Evolutionary conservation across 352 stramenopile species (phyloP).

Genomic region (Phytopythium delawarense): DNA sequence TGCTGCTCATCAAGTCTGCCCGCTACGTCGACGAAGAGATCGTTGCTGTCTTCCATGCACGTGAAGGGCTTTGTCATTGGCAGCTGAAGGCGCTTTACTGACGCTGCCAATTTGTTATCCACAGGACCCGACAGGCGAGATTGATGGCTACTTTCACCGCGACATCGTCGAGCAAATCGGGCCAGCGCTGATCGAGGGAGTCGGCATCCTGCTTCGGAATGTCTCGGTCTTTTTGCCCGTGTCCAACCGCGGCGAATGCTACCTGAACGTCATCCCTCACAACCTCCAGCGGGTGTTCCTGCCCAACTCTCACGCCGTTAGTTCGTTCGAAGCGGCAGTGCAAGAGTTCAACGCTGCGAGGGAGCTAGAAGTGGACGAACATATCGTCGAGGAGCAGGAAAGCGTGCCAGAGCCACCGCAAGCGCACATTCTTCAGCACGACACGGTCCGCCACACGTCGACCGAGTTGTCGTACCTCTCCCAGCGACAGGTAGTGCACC

Average conservation of each 20-base stretch:
- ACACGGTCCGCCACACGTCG: slow-evolving; percentile 49
- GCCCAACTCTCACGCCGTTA: slow-evolving; percentile 16
- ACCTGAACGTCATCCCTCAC: slow-evolving; percentile 65
- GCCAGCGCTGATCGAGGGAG: slow-evolving; percentile 40
- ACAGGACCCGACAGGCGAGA: slow-evolving; percentile 74
- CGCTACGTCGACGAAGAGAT: slow-evolving; percentile 85
- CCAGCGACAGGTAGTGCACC: slow-evolving; percentile 74
- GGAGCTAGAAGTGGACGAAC: slow-evolving; percentile 24
- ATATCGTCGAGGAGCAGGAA: slow-evolving; percentile 22
- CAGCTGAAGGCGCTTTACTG: not conserved
- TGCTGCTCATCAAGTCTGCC: slow-evolving; percentile 75
- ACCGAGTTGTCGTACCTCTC: slow-evolving; percentile 75
- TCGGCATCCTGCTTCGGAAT: slow-evolving; percentile 55
- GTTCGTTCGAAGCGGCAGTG: slow-evolving; percentile 29
- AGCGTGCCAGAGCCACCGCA: slow-evolving; percentile 16
- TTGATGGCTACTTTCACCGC: slow-evolving; percentile 80
- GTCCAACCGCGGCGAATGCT: slow-evolving; percentile 44
- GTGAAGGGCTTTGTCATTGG: not conserved
- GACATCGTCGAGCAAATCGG: slow-evolving; percentile 73
- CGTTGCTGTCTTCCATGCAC: slow-evolving; percentile 66
- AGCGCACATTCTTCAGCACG: slow-evolving; percentile 32
- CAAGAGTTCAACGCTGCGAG: slow-evolving; percentile 42
- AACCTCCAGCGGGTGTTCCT: slow-evolving; percentile 64
- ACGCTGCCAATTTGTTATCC: not conserved
- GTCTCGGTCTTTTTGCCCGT: slow-evolving; percentile 65